Conservation (phyloP, 179 eudicot species). For the Beta corolliflora region DNA sequence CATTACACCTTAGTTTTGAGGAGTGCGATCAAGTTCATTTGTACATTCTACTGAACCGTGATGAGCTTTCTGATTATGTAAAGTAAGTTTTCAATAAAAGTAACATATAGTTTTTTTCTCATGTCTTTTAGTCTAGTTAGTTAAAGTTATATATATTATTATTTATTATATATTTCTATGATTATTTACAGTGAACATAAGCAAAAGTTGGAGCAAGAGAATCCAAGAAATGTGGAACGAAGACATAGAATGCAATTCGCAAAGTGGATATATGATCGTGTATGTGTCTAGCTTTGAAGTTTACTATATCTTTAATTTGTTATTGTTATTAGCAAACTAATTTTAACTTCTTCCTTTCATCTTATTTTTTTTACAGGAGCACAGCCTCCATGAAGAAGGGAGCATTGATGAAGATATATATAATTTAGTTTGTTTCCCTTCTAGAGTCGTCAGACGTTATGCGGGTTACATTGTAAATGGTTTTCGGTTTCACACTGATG, state of each 20-base stretch:
- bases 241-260: not conserved
- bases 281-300: not conserved
- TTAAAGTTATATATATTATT: not conserved
- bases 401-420: not conserved
- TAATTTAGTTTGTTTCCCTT: constrained; percentile 8
- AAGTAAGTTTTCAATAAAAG: not conserved
- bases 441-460: not conserved
- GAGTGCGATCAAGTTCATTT: constrained; percentile 14
- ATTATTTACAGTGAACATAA: not conserved
- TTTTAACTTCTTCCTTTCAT: not conserved
- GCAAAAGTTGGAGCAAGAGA: not conserved
- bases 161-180: too few species aligned
- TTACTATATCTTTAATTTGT: not conserved
- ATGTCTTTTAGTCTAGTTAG: not conserved
- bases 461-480: constrained; percentile 10
- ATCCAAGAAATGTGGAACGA: constrained; percentile 1
- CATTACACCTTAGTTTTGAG: not conserved
- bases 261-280: not conserved
- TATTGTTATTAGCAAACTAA: too few species aligned
- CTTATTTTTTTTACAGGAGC: not conserved
- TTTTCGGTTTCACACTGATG: constrained; percentile 1
- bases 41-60: not conserved
- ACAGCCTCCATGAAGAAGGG: not conserved
- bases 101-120: too few species aligned
- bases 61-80: not conserved